phyloP scores from a whole-genome alignment of 202 grass and related monocot species.

The Musa balbisiana region DNA sequence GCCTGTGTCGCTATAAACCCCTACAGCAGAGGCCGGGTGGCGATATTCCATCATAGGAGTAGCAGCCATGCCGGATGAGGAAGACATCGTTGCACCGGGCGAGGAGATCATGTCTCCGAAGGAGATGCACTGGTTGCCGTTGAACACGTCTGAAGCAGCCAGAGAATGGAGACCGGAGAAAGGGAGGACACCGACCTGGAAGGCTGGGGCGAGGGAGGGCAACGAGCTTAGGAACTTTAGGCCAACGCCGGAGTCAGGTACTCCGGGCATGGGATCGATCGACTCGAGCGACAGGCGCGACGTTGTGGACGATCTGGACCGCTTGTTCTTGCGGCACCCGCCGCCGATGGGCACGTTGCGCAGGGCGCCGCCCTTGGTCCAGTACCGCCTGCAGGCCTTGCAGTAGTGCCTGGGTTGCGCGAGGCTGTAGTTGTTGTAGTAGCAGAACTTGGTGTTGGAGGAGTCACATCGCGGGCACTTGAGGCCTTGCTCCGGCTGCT shows the following conservation, averaged over 20 bases:
- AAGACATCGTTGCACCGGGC: too few relatives aligned
- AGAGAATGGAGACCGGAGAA: slow-evolving; percentile 41
- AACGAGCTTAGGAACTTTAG: slow-evolving; percentile 28
- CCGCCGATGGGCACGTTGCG: slow-evolving; percentile 95
- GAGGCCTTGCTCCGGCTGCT: slow-evolving; percentile 33
- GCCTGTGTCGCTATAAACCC: slow-evolving; percentile 1
- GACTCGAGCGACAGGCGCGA: slow-evolving; percentile 26
- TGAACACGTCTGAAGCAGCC: slow-evolving; percentile 5
- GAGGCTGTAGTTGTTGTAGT: slow-evolving; percentile 99
- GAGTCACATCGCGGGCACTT: slow-evolving; percentile 95
- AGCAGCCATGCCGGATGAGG: not conserved
- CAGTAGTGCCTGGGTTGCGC: slow-evolving; percentile 89
- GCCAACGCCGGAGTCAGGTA: not conserved
- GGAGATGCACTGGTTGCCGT: slow-evolving; percentile 44
- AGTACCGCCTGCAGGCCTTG: slow-evolving; percentile 88
- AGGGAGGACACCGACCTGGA: slow-evolving; percentile 43
- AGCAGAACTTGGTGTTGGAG: slow-evolving; percentile 96
- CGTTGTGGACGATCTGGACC: slow-evolving; percentile 44
- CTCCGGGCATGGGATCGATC: slow-evolving; percentile 9
- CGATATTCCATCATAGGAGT: slow-evolving; percentile 6
- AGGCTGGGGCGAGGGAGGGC: slow-evolving; percentile 29
- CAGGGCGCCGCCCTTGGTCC: slow-evolving; percentile 94
- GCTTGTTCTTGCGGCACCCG: slow-evolving; percentile 94
- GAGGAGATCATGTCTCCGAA: slow-evolving; percentile 27
- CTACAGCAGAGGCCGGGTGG: not conserved